Conservation (phyloP, 371 early-diverging fungal genomes). For the Haplosporangium sp. region DNA sequence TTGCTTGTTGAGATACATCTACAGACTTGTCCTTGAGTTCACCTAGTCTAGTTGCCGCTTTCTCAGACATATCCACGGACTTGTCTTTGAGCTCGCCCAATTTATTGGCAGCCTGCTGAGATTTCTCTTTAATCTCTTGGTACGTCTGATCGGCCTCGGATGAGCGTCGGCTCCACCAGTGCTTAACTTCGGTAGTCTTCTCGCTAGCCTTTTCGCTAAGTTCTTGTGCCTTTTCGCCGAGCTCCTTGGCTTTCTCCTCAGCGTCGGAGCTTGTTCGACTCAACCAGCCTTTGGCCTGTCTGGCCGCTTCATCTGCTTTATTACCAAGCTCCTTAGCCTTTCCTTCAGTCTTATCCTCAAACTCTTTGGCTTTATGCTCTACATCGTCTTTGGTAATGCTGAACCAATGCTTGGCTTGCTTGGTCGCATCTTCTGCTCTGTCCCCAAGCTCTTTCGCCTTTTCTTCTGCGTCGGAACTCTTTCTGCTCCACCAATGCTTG, state of each 20-base stretch:
- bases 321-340: background rate
- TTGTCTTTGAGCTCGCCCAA: slow-evolving; percentile 7
- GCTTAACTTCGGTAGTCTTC: slow-evolving; percentile 17
- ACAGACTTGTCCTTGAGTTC: slow-evolving; percentile 10
- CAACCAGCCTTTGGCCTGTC: slow-evolving; percentile 22
- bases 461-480: slow-evolving; percentile 4
- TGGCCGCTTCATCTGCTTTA: background rate
- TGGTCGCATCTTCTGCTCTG: background rate
- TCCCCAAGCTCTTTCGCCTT: slow-evolving; percentile 2
- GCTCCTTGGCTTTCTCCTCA: background rate
- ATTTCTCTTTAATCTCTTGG: slow-evolving; percentile 1
- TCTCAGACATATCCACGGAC: slow-evolving; percentile 13
- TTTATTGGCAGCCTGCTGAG: slow-evolving; percentile 5
- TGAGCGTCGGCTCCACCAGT: slow-evolving; percentile 18
- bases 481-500: slow-evolving; percentile 22
- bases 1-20: slow-evolving; percentile 8
- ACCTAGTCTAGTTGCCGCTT: background rate
- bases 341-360: background rate
- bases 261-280: background rate
- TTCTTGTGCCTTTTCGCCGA: slow-evolving; percentile 4
- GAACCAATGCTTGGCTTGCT: background rate
- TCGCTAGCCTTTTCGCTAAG: slow-evolving; percentile 7
- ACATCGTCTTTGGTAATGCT: background rate
- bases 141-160: slow-evolving; percentile 3
- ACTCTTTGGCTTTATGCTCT: background rate